Evolutionary conservation across 139 green algal genomes (phyloP).

Genomic region (Coelastrella sp.): DNA sequence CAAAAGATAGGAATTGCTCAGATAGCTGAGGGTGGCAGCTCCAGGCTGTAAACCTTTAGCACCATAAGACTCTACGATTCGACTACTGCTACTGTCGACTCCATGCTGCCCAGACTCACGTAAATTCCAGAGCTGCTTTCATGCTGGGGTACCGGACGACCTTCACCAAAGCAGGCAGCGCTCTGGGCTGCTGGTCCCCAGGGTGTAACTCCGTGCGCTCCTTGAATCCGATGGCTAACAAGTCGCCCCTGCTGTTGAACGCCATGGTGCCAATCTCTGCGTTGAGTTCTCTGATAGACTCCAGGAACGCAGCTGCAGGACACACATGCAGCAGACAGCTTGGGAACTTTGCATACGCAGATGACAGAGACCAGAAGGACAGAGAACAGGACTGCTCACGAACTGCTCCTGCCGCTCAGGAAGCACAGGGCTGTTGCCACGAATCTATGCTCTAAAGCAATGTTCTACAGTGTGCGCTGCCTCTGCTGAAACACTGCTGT

Average conservation of each 20-base stretch:
- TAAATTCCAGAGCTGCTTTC: neutral
- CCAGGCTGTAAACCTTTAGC: too few species aligned
- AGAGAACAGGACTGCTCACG: too few species aligned
- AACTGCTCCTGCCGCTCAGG: too few species aligned
- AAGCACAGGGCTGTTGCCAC: too few species aligned
- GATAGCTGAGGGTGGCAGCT: too few species aligned
- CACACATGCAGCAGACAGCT: neutral
- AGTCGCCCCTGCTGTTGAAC: constrained; percentile 28
- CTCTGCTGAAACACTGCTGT: too few species aligned
- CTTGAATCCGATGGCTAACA: constrained; percentile 42
- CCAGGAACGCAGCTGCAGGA: constrained; percentile 29
- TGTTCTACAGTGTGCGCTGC: too few species aligned
- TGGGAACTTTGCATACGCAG: neutral
- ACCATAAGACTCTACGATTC: too few species aligned
- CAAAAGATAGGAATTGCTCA: too few species aligned
- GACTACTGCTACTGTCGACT: too few species aligned
- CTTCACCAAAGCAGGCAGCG: constrained; percentile 8
- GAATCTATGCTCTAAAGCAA: too few species aligned
- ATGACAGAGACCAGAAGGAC: too few species aligned
- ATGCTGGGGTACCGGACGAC: constrained; percentile 48
- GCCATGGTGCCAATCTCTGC: constrained; percentile 24
- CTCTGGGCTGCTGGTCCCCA: neutral
- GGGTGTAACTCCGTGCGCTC: neutral
- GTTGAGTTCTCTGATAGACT: neutral
- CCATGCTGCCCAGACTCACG: neutral